Base-by-base conservation (phyloP, 2,329 filamentous ascomycete species). In the Waltergamsia citrina region DNA sequence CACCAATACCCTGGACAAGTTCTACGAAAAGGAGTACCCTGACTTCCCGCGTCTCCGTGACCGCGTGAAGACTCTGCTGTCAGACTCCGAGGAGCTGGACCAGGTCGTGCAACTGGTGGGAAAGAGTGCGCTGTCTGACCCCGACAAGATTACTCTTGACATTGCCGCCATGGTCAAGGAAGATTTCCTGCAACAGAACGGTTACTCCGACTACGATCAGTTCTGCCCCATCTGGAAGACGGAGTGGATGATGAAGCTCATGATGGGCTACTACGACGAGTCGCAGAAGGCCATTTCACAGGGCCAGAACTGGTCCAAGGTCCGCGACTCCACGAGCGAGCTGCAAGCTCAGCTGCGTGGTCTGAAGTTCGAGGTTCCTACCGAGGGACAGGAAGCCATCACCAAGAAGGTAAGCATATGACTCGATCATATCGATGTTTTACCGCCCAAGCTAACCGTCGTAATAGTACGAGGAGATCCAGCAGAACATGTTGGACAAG, bases 221-320 rank as follows among this genome's bases (percentile, higher is more conserved):
- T 98, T 94, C 78, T 98, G 92, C 56, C 92, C 92, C 32, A 75
- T 98, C 53, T 98, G 92, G 92, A 98, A 98, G 81, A 98, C 92
- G 0, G 84, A 94, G 60, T 98, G 92, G 81, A 96, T 98, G 92
- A 98, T 98, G 92, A 95, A 94, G 75, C 82, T 86, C 43, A 96
- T 98, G 79, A 85, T 98, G 71, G 85, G 81, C 38, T 98, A 90
- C 75, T 86, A 95, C 57, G 93, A 98, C 52, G 92, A 98, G 69
- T 81, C 86, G 17, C 90, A 96, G 60, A 96, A 95, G 75, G 87
- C 86, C 6, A 75, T 98, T 53, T 73, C 83, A 6, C 86, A 94
- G 60, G 92, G 92, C 40, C 83, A 90, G 62, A 81, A 68, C 62
- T 98, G 92, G 92, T 67, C 70, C 54, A 95, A 94, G 74, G 82